phyloP scores from a whole-genome alignment of 2,329 filamentous ascomycete species.

The Aspergillus oerlinghausenensis region DNA sequence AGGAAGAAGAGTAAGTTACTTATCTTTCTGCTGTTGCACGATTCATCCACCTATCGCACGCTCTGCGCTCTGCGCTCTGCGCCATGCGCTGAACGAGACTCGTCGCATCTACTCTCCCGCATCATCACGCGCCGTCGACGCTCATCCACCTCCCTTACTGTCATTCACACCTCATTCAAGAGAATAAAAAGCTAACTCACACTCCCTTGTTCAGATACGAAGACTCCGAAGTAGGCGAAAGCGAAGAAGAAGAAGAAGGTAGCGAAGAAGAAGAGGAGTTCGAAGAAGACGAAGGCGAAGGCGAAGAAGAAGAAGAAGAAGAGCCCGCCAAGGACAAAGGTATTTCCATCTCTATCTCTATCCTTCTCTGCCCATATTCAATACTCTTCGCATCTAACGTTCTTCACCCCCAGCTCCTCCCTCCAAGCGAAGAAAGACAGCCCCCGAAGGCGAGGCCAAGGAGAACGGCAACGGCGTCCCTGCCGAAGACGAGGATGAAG shows the following conservation, averaged over 20 bases:
- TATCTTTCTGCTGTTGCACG: slow-evolving; percentile 1
- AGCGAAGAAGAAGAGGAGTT: slow-evolving; percentile 22
- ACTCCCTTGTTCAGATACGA: slow-evolving; percentile 29
- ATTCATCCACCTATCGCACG: background rate
- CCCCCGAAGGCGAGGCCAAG: slow-evolving; percentile 14
- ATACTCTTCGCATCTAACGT: background rate
- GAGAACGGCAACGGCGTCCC: slow-evolving; percentile 17
- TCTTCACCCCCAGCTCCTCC: slow-evolving; percentile 10
- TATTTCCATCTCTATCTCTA: slow-evolving; percentile 2
- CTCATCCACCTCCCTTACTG: background rate
- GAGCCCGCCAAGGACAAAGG: slow-evolving; percentile 21
- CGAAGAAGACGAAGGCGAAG: slow-evolving; percentile 26
- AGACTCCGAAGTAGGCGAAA: slow-evolving; percentile 23
- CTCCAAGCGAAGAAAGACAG: slow-evolving; percentile 32
- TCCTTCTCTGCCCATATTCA: background rate
- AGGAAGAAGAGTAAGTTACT: slow-evolving; percentile 47
- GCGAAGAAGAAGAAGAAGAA: slow-evolving; percentile 21
- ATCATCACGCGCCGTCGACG: background rate
- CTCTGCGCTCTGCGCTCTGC: slow-evolving; percentile 1
- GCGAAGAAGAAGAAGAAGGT: slow-evolving; percentile 17
- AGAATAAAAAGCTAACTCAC: background rate
- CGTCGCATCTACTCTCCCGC: background rate
- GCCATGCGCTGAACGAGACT: background rate
- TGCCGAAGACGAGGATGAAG: slow-evolving; percentile 11
- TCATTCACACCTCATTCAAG: background rate